Conservation (phyloP, 2,329 filamentous ascomycete genomes). For the Blumeriella jaapii region DNA sequence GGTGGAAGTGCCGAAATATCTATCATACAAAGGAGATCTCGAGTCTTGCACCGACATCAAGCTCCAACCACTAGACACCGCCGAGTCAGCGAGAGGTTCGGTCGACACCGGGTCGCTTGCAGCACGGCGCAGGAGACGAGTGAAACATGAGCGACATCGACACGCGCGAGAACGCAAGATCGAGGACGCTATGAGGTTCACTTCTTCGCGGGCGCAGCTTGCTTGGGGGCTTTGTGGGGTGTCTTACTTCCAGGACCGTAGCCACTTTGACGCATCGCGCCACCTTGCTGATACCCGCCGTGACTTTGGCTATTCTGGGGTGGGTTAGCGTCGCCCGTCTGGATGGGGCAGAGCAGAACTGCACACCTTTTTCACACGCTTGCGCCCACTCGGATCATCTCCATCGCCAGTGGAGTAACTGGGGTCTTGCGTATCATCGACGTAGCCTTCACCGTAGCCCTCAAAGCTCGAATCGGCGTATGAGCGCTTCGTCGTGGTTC, state of each 20-base stretch:
- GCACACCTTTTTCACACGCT: constrained; percentile 54
- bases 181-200: too few relatives aligned
- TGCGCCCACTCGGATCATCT: constrained; percentile 45
- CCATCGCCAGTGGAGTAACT: constrained; percentile 65
- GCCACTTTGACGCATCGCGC: constrained; percentile 28
- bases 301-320: constrained; percentile 19
- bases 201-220: too few relatives aligned
- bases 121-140: neutral
- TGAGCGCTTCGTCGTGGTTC: constrained; percentile 59
- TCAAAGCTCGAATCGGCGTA: constrained; percentile 67
- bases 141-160: neutral
- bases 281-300: constrained; percentile 10
- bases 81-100: neutral
- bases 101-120: neutral
- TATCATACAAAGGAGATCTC: constrained; percentile 1
- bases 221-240: neutral
- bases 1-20: neutral
- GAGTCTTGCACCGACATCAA: neutral
- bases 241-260: constrained; percentile 40
- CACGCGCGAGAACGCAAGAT: too few relatives aligned
- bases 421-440: constrained; percentile 50
- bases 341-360: constrained; percentile 14
- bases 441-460: constrained; percentile 63
- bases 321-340: constrained; percentile 18
- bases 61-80: constrained; percentile 3